A percentile compares a stretch with the other conserved stretches of the same genome.
Conservation (phyloP, 805 yeast genomes). For the Cyberlindnera mississippiensis region DNA sequence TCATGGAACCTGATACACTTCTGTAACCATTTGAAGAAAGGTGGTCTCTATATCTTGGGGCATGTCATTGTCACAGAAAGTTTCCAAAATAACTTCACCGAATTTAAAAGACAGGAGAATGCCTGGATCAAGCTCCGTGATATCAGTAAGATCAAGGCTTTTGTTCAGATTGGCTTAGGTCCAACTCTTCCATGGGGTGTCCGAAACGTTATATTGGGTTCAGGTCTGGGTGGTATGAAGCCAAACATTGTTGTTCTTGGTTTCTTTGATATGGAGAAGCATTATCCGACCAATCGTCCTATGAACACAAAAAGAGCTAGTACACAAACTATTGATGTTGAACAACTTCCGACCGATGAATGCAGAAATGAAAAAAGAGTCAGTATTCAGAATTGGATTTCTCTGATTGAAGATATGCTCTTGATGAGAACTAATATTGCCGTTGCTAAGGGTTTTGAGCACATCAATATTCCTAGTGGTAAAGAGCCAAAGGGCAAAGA, state of each 20-base stretch:
- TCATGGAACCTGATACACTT: slow-evolving; percentile 89
- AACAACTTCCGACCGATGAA: slow-evolving; percentile 69
- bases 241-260: slow-evolving; percentile 95
- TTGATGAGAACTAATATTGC: slow-evolving; percentile 90
- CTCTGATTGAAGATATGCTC: slow-evolving; percentile 83
- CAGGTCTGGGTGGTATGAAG: slow-evolving; percentile 98
- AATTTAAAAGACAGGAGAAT: slow-evolving; percentile 63
- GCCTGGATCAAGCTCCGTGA: slow-evolving; percentile 89
- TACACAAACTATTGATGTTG: slow-evolving; percentile 31
- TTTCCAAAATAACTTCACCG: slow-evolving; percentile 63
- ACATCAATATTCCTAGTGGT: slow-evolving; percentile 57
- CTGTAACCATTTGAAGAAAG: slow-evolving; percentile 92
- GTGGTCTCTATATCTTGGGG: slow-evolving; percentile 88
- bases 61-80: slow-evolving; percentile 74
- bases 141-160: slow-evolving; percentile 76
- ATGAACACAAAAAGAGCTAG: slow-evolving; percentile 4
- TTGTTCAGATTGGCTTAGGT: slow-evolving; percentile 88
- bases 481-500: slow-evolving; percentile 30
- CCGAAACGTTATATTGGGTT: slow-evolving; percentile 83
- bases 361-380: slow-evolving; percentile 70
- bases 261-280: slow-evolving; percentile 61
- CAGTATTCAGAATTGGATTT: slow-evolving; percentile 81
- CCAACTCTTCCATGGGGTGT: slow-evolving; percentile 94
- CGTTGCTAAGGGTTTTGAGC: slow-evolving; percentile 82
- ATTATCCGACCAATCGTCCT: slow-evolving; percentile 19